These are phyloP conservation scores for Ministeria vibrans DNA, from an alignment of 78 protist species.

Conservation along the genomic window DNA sequence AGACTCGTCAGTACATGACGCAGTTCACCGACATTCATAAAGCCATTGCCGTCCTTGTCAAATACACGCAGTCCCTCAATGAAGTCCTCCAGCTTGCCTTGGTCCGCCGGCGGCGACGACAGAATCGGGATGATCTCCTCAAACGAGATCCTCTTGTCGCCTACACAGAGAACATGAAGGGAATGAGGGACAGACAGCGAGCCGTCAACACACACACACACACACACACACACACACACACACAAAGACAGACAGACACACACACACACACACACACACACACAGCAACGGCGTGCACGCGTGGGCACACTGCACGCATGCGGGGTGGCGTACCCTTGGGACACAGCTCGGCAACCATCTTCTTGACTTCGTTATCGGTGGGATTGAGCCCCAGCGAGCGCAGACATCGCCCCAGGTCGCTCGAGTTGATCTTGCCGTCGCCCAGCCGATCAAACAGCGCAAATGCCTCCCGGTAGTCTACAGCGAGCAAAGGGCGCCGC, in stretches of 20 bases:
- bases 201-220: not conserved
- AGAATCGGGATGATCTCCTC: slow-evolving; percentile 24
- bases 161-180: not conserved
- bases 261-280: not conserved
- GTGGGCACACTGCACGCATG: not conserved
- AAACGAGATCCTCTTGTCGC: slow-evolving; percentile 18
- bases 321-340: not conserved
- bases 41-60: slow-evolving; percentile 80
- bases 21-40: slow-evolving; percentile 34
- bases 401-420: slow-evolving; percentile 55
- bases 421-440: slow-evolving; percentile 51
- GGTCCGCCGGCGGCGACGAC: slow-evolving; percentile 2
- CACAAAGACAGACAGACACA: not conserved
- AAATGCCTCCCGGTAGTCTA: slow-evolving; percentile 34
- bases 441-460: slow-evolving; percentile 56
- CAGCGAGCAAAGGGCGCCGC: not conserved
- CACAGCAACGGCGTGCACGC: not conserved
- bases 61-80: slow-evolving; percentile 57
- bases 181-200: not conserved
- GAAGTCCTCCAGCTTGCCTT: slow-evolving; percentile 29
- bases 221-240: not conserved
- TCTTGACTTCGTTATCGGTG: slow-evolving; percentile 53
- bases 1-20: slow-evolving; percentile 61
- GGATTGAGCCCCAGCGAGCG: slow-evolving; percentile 67
- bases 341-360: slow-evolving; percentile 29